Percentiles rank a stretch among this genome's conserved stretches.
Conservation (phyloP, 768 basidiomycete genomes). For the Sporobolomyces roseus region DNA sequence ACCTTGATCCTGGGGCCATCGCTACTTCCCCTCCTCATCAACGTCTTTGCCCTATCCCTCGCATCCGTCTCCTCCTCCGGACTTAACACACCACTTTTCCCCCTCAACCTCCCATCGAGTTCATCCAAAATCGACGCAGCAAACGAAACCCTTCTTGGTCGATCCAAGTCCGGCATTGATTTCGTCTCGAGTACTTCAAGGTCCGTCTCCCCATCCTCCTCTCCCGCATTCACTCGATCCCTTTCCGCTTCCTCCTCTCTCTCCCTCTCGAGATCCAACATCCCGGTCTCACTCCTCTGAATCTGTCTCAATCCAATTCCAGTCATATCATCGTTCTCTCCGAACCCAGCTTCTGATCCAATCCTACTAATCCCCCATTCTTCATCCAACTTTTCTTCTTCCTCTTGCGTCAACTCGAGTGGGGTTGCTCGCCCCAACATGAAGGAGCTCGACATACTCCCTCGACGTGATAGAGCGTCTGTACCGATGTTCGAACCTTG, state of each 20-base stretch:
- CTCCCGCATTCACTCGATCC: neutral
- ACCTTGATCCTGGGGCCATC: constrained; percentile 26
- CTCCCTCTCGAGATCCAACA: constrained; percentile 5
- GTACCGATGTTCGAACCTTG: neutral
- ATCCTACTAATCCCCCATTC: constrained; percentile 32
- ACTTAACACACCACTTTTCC: neutral
- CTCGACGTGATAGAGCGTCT: neutral
- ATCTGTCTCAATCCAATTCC: constrained; percentile 6
- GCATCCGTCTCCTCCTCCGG: neutral
- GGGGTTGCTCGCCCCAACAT: neutral
- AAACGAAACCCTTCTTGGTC: neutral
- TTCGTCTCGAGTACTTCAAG: constrained; percentile 32
- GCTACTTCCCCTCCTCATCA: neutral
- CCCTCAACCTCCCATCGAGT: constrained; percentile 12
- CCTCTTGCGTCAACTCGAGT: constrained; percentile 8
- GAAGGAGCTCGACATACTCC: constrained; percentile 3
- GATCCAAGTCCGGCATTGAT: constrained; percentile 30
- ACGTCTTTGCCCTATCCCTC: neutral
- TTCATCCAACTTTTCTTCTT: constrained; percentile 28
- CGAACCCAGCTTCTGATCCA: neutral
- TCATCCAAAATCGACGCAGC: constrained; percentile 12
- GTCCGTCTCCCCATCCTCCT: neutral
- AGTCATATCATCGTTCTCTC: neutral
- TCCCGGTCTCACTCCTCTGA: constrained; percentile 1
- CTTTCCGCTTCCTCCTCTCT: neutral